Evolutionary conservation across 495 filamentous ascomycete genomes (phyloP), one percentile per base, ranked within the genome.

Genomic region (Thermochaetoides thermophila): DNA sequence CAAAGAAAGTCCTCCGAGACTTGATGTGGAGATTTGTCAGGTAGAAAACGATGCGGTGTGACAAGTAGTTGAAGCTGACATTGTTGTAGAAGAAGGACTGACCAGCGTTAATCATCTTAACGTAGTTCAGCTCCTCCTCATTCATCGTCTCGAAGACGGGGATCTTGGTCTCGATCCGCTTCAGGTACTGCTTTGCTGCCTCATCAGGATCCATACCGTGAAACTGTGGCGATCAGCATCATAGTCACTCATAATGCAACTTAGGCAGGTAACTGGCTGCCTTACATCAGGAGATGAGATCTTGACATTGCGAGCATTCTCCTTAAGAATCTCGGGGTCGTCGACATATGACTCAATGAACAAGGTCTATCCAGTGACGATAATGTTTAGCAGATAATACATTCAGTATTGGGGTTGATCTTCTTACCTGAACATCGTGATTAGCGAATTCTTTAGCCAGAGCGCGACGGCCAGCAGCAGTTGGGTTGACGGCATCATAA

Each of bases 51-150:
- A 99, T 96, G 26, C 89, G 71, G 50, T 96, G 81, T 12, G 84
- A 87, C 20, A 99, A 69, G 52, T 96, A 99, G 18, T 84, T 84
- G 55, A 96, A 96, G 46, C 74, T 81, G 49, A 85, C 80, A 43
- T 95, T 94, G 62, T 96, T 99, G 45, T 94, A 81, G 36, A 81
- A 76, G 35, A 96, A 71, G 29, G 76, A 63, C 53, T 91, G 76
- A n/a, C 91, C 91, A 6, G 91, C 91, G 48, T 99, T 96, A 44
- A 93, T 91, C 85, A 99, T 93, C 72, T 95, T 96, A 65, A 96
- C 84, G 50, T 84, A 99, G 48, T 95, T 94, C 35, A 96, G 63
- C 38, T 94, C 84, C 18, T 69, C 64, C 48, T 96, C 89, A 43
- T 86, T 70, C 85, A 99, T 96, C 0, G 84, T 92, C 57, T 96